Conservation (phyloP, 805 yeast genomes). For the Ogataea nakhonphanomensis region DNA sequence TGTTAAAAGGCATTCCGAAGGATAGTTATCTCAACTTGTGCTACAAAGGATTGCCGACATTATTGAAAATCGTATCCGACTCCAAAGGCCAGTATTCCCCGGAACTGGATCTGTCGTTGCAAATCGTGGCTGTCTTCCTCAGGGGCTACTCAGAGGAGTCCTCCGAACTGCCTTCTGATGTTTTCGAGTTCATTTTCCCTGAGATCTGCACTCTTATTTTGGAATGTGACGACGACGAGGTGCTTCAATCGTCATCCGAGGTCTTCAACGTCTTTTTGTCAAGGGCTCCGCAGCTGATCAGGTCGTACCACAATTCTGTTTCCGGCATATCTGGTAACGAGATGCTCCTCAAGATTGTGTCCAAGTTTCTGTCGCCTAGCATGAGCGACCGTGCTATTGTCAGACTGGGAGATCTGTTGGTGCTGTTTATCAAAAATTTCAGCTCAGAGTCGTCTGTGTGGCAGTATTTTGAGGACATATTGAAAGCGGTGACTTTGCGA, state of each 20-base stretch:
- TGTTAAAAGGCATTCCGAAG: conserved; percentile 47
- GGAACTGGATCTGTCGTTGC: conserved; percentile 54
- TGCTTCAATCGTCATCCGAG: conserved; percentile 74
- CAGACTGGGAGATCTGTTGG: conserved; percentile 58
- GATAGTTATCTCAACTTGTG: conserved; percentile 46
- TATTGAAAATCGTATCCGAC: conserved; percentile 39
- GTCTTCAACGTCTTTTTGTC: conserved; percentile 60
- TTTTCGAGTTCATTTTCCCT: conserved; percentile 45
- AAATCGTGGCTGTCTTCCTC: conserved; percentile 51
- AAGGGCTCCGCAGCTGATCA: conserved; percentile 35
- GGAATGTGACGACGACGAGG: conserved; percentile 64
- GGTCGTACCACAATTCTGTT: conserved; percentile 32
- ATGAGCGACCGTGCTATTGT: conserved; percentile 79
- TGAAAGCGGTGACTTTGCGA: conserved; percentile 69
- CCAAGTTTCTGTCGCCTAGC: conserved; percentile 66
- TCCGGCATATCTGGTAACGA: conserved; percentile 46
- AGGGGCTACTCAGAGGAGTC: conserved; percentile 35
- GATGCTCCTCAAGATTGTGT: conserved; percentile 57
- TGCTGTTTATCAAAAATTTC: conserved; percentile 30
- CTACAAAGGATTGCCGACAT: conserved; percentile 49
- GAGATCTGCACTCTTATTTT: conserved; percentile 39
- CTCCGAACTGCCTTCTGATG: conserved; percentile 22
- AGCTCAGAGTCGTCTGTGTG: conserved; percentile 36
- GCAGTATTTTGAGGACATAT: conserved; percentile 50
- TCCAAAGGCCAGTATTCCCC: conserved; percentile 52